These are phyloP conservation scores for Begonia fuchsioides DNA, from an alignment of 306 rosid genomes.

Conservation along the genomic window DNA sequence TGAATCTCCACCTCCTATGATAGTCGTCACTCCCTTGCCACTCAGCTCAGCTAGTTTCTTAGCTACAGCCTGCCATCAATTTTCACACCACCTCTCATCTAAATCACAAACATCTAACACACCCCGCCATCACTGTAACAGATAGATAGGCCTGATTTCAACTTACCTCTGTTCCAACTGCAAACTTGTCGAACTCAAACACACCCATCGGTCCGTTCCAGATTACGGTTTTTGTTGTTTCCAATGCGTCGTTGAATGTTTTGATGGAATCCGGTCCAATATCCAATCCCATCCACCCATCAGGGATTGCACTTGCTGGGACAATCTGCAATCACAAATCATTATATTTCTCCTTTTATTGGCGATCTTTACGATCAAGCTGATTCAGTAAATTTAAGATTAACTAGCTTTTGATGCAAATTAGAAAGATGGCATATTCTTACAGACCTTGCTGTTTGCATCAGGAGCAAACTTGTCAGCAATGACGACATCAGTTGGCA, in stretches of 20 bases:
- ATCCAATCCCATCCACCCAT: slow-evolving; percentile 99
- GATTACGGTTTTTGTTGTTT: slow-evolving; percentile 76
- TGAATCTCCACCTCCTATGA: slow-evolving; percentile 98
- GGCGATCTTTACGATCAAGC: too few relatives aligned
- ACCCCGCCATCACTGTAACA: too few relatives aligned
- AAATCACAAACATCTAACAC: too few relatives aligned
- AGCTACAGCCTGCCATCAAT: slow-evolving; percentile 52
- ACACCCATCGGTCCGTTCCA: slow-evolving; percentile 99
- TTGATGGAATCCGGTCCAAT: slow-evolving; percentile 91
- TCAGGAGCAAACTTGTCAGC: slow-evolving; percentile 99
- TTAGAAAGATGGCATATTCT: slow-evolving; percentile 1
- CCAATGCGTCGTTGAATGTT: slow-evolving; percentile 75
- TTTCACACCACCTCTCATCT: not conserved
- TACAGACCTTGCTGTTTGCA: slow-evolving; percentile 91
- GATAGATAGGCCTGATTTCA: too few relatives aligned
- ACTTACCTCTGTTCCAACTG: slow-evolving; percentile 86
- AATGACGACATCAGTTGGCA: slow-evolving; percentile 81
- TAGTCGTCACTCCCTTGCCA: slow-evolving; percentile 92
- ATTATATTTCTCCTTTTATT: slow-evolving; percentile 1
- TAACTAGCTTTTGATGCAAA: not conserved
- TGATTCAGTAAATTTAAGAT: slow-evolving; percentile 6
- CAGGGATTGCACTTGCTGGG: slow-evolving; percentile 87
- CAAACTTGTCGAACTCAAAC: slow-evolving; percentile 93
- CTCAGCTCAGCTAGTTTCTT: slow-evolving; percentile 93
- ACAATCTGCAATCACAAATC: slow-evolving; percentile 48